These are phyloP conservation scores for Planoprotostelium fungivorum DNA, from an alignment of 78 protist genomes.

Conservation along the genomic window DNA sequence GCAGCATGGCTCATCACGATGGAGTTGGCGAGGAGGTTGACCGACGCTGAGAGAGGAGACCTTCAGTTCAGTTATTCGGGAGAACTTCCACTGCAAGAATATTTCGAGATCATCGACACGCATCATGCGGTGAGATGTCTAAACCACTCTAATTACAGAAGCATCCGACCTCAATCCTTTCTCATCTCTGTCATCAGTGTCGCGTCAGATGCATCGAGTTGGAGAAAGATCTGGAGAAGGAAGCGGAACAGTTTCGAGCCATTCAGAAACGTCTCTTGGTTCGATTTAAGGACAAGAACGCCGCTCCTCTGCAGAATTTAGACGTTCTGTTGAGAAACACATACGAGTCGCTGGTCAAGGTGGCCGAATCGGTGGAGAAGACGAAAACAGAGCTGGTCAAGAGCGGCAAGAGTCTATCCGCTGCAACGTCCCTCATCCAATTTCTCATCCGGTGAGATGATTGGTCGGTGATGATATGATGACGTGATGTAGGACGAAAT, in stretches of 20 bases:
- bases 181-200: background rate
- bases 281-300: slow-evolving; percentile 4
- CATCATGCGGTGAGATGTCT: background rate
- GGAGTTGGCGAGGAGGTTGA: background rate
- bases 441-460: background rate
- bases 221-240: background rate
- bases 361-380: background rate
- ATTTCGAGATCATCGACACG: slow-evolving; percentile 17
- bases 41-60: background rate
- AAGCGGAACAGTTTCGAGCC: slow-evolving; percentile 26
- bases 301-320: background rate
- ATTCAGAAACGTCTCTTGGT: slow-evolving; percentile 25
- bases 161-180: too few species aligned
- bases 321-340: background rate
- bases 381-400: background rate
- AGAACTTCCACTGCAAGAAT: slow-evolving; percentile 2
- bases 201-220: background rate
- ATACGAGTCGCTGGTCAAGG: background rate
- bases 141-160: too few species aligned
- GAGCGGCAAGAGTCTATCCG: background rate
- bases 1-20: background rate
- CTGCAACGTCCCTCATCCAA: background rate
- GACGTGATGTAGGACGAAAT: background rate
- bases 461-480: background rate
- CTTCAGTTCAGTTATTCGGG: slow-evolving; percentile 3